Evolutionary conservation across 108 stramenopile species (phyloP), one percentile per base, ranked within the genome.

Genomic region (Skeletonema potamos): DNA sequence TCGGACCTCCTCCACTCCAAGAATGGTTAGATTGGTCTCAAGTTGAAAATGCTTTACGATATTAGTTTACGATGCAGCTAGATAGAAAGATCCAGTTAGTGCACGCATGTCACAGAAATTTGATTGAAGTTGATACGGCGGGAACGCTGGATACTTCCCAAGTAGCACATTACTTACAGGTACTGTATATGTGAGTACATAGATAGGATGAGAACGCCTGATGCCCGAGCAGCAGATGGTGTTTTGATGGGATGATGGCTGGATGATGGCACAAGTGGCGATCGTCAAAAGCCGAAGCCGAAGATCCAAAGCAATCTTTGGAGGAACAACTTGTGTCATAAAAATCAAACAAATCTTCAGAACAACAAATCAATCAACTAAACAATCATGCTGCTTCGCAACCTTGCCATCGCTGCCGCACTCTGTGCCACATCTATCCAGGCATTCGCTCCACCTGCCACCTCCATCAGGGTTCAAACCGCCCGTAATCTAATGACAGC

Each of bases 401-500:
- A 67, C 33, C 67, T 80, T 39, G 66, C 58, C 71, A 66, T 72
- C 66, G 66, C 62, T 41, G 68, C 72, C 33, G 67, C 72, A 13
- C 26, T 80, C 10, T 72, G 66, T 29, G 72, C 64, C 46, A 30
- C 65, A 26, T 73, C 79, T 34, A 63, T 54, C 30, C 54, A 69
- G 8, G 72, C 61, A 0, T 80, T 80, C 54, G 71, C 79, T 8
- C 58, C 58, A 33, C 0, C 58, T 10, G 30, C 28, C 17, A 34
- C 64, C 24, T n/a, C 62, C 30, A 36, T 78, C 28, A 58, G 37
- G 33, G 79, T 87, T 8, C 68, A 44, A 48, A 84, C 86, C 17
- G 86, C 85, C 55, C 84, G 82, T 61, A 68, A 73, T 32, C 64
- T 92, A 56, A 70, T 93, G 79, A 68, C 84, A 15, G 85, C 86